These are phyloP conservation scores for Cryptococcus neoformans DNA, from an alignment of 1,284 basidiomycete species.

Conservation along the genomic window DNA sequence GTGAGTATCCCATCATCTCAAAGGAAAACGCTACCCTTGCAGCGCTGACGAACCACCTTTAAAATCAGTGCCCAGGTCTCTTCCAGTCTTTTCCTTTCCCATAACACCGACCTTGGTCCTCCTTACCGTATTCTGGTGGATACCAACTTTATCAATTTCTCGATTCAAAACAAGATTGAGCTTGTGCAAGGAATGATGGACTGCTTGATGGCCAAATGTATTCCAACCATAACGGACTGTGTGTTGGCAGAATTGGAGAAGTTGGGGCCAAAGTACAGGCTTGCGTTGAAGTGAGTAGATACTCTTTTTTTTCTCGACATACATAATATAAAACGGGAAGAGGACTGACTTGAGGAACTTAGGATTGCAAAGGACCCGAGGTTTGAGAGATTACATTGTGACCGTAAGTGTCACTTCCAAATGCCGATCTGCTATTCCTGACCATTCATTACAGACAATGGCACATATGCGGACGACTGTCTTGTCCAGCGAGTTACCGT, in stretches of 20 bases:
- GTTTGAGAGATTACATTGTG: conserved; percentile 89
- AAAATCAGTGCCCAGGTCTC: conserved; percentile 25
- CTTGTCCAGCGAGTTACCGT: conserved; percentile 91
- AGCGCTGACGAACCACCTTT: not conserved
- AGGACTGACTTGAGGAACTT: conserved; percentile 5
- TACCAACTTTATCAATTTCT: conserved; percentile 99
- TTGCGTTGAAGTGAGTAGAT: conserved; percentile 76
- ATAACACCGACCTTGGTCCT: conserved; percentile 93
- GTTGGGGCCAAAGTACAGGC: conserved; percentile 90
- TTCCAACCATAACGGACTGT: conserved; percentile 97
- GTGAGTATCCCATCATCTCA: conserved; percentile 22
- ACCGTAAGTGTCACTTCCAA: conserved; percentile 51
- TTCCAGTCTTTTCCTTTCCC: conserved; percentile 84
- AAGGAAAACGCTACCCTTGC: not conserved
- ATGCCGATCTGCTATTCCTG: not conserved
- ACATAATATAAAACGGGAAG: too few species aligned
- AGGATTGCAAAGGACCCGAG: conserved; percentile 96
- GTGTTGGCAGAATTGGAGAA: conserved; percentile 98
- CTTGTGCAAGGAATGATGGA: conserved; percentile 99
- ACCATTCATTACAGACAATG: conserved; percentile 57
- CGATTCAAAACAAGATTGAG: conserved; percentile 96
- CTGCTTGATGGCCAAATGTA: conserved; percentile 99
- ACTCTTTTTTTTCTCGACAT: not conserved
- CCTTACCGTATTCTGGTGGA: conserved; percentile 98
- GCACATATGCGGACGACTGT: conserved; percentile 99